Evolutionary conservation across 2,329 filamentous ascomycete species (phyloP), one percentile per base, ranked within the genome.

Genomic region (Corinectria fuckeliana): DNA sequence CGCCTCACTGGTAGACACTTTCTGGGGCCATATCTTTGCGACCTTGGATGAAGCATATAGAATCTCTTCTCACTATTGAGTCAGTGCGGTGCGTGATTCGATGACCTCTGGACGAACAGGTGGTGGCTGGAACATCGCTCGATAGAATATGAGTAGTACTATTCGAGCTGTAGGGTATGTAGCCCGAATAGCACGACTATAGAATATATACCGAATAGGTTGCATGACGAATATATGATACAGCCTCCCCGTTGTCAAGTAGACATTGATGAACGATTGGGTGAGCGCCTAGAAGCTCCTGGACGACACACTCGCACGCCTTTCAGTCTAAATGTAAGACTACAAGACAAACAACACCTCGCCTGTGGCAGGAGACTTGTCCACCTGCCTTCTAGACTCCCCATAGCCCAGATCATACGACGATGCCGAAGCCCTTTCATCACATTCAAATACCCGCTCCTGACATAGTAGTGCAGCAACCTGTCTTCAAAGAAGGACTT

Each of bases 1-100:
- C 87, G 45, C 87, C 87, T 44, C 80, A 78, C 58, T 84, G 78
- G 78, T 67, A 59, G 47, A 32, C 3, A 21, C 11, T 9, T 16
- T 3, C n/a, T 3, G 38, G 41, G 21, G 6, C 13, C 7, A 16
- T 3, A 7, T 8, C 18, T 10, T 23, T 26, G n/a, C 21, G 16
- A 26, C 13, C 3, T 44, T 44, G 41, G 14, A 3, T 16, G 5
- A 44, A 44, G 10, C 41, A 44, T 16, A 7, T 11, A 11, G 9
- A 44, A 26, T 14, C 5, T 18, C 41, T 44, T 14, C 18, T 50
- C 14, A n/a, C 11, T 28, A 14, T 18, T 4, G 14, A 28, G 2
- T 14, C n/a, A 20, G 20, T 25, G 42, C 2, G 38, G 20, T 8
- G n/a, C 34, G 28, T 26, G 45, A 42, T 45, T 25, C 39, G 10